A percentile compares a stretch with the other conserved stretches of the same genome.
Evolutionary conservation across 169 alveolate species (phyloP).

Genomic region (Besnoitia besnoiti): DNA sequence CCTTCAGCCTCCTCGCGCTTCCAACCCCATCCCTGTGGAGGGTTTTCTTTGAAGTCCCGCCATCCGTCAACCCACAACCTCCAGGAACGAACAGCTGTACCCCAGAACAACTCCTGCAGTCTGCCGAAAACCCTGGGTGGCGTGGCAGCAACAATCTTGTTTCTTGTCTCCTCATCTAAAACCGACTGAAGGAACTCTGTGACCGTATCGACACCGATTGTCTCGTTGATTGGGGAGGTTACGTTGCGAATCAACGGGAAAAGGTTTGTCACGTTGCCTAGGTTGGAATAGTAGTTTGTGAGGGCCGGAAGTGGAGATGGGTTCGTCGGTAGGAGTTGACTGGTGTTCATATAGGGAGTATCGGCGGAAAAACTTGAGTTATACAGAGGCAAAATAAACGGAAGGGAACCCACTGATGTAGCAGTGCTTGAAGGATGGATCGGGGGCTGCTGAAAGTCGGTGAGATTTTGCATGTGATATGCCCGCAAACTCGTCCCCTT

Average conservation of each 20-base stretch:
- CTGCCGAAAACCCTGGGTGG: constrained; percentile 28
- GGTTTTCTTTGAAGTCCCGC: background rate
- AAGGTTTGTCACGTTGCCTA: background rate
- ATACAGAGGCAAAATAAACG: background rate
- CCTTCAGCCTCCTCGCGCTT: background rate
- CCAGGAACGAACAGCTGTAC: background rate
- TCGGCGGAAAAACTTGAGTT: background rate
- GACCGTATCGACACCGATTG: constrained; percentile 6
- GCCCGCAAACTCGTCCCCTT: no score
- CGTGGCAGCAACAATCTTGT: constrained; percentile 8
- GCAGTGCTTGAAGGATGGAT: no score
- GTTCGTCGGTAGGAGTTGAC: background rate
- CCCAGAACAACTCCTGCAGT: constrained; percentile 12
- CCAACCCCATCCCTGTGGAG: background rate
- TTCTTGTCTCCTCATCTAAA: background rate
- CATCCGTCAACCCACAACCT: background rate
- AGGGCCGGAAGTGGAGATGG: background rate
- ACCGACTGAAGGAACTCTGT: background rate
- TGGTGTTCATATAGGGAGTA: background rate
- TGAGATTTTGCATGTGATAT: no score
- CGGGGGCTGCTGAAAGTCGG: no score
- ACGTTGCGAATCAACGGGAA: background rate
- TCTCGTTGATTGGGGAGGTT: background rate
- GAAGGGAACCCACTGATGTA: background rate
- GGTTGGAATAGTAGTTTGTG: background rate